Conservation (phyloP, 2,329 filamentous ascomycete genomes). For the Teratosphaeria gauchensis region DNA sequence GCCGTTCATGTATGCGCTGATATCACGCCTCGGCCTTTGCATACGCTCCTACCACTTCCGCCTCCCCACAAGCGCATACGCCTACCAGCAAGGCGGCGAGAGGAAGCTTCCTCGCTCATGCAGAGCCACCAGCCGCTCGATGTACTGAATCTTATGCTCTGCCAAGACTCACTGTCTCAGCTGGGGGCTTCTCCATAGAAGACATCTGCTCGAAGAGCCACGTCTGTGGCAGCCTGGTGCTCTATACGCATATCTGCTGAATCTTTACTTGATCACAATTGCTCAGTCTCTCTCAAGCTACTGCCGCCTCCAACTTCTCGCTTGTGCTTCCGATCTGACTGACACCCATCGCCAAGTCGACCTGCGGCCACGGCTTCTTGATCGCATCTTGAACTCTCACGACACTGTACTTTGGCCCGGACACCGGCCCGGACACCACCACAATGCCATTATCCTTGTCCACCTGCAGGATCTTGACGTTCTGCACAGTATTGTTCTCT, state of each 20-base stretch:
- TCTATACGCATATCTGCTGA: neutral
- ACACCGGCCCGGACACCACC: conserved; percentile 76
- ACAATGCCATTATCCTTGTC: conserved; percentile 81
- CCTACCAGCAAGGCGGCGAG: too few species aligned
- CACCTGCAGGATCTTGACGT: conserved; percentile 78
- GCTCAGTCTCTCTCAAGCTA: neutral
- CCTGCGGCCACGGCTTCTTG: conserved; percentile 67
- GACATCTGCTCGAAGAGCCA: neutral
- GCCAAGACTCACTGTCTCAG: neutral
- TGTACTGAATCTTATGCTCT: neutral
- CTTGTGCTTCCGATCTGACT: conserved; percentile 7
- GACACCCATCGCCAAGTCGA: conserved; percentile 21
- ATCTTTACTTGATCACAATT: neutral
- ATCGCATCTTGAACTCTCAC: conserved; percentile 84
- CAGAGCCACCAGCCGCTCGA: neutral
- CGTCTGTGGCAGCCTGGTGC: neutral
- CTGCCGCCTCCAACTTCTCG: conserved; percentile 5
- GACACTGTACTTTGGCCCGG: conserved; percentile 76
- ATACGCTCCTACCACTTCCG: neutral
- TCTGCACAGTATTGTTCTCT: conserved; percentile 80
- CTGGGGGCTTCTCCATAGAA: neutral
- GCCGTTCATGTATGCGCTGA: neutral
- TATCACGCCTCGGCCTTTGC: neutral
- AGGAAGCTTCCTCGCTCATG: neutral
- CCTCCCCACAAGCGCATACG: neutral